Evolutionary conservation across 345 rosid genomes (phyloP).

Genomic region (Populus ilicifolia): DNA sequence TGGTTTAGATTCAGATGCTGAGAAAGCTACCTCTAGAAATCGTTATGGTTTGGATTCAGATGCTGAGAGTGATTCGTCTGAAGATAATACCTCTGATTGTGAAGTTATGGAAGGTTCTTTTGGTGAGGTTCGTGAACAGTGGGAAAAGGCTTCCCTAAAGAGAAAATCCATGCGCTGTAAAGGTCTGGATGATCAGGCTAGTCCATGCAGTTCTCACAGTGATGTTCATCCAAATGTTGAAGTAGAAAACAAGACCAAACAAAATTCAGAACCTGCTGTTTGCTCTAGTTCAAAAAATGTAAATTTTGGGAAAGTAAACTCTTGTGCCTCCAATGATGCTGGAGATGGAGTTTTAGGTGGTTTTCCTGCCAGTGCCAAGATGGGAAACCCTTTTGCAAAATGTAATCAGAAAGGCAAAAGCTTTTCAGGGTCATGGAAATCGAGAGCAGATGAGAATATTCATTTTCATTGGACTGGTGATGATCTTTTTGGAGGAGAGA

Average conservation of each 20-base stretch:
- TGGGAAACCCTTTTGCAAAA: neutral
- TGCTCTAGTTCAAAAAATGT: slow-evolving; percentile 22
- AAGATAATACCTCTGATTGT: slow-evolving; percentile 24
- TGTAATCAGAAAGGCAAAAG: neutral
- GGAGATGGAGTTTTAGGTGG: slow-evolving; percentile 18
- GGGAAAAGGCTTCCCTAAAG: slow-evolving; percentile 55
- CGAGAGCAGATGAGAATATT: slow-evolving; percentile 1
- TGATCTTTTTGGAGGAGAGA: slow-evolving; percentile 10
- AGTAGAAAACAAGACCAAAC: slow-evolving; percentile 22
- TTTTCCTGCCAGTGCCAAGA: slow-evolving; percentile 16
- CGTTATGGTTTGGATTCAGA: slow-evolving; percentile 13
- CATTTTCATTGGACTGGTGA: slow-evolving; percentile 4
- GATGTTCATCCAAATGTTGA: slow-evolving; percentile 21
- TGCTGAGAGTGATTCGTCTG: slow-evolving; percentile 10
- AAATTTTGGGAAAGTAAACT: slow-evolving; percentile 20
- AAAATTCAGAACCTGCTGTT: slow-evolving; percentile 19
- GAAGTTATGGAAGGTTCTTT: slow-evolving; percentile 51
- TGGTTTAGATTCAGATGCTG: slow-evolving; percentile 13
- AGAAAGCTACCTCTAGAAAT: slow-evolving; percentile 6
- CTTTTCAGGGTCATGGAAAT: slow-evolving; percentile 2
- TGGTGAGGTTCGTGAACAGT: slow-evolving; percentile 50
- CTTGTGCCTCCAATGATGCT: slow-evolving; percentile 21
- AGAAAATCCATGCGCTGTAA: slow-evolving; percentile 34
- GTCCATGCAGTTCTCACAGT: slow-evolving; percentile 26
- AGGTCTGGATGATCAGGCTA: slow-evolving; percentile 26